Evolutionary conservation across 768 basidiomycete species (phyloP).

Genomic region (Hypholoma fasciculare): DNA sequence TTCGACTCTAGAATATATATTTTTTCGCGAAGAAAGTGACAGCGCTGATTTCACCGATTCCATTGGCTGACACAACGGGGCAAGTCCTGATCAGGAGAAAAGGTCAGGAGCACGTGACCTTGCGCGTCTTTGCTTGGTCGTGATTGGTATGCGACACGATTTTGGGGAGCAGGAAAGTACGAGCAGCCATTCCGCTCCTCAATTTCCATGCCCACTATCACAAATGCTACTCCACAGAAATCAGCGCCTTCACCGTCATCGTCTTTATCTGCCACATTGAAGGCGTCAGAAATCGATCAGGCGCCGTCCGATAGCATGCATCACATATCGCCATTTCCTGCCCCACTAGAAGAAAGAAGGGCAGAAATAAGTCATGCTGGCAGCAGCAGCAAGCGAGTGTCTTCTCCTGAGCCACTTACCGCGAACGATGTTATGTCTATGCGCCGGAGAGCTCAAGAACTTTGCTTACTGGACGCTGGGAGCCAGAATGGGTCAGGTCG

Average conservation of each 20-base stretch:
- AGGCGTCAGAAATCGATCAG: no score
- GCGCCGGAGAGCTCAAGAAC: slow-evolving; percentile 43
- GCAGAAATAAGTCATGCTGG: slow-evolving; percentile 14
- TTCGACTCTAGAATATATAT: no score
- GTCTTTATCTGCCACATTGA: slow-evolving; percentile 33
- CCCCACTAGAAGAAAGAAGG: slow-evolving; percentile 28
- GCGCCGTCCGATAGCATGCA: no score
- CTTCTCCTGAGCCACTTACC: slow-evolving; percentile 36
- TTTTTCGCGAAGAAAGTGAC: no score
- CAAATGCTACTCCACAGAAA: slow-evolving; percentile 1
- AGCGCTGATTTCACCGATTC: no score
- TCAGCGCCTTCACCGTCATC: slow-evolving; percentile 44
- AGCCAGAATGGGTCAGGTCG: slow-evolving; percentile 14
- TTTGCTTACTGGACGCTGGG: slow-evolving; percentile 33
- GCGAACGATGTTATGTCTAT: slow-evolving; percentile 50
- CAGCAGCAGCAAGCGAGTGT: slow-evolving; percentile 15
- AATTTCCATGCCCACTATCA: not conserved
- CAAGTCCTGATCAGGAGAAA: slow-evolving; percentile 6
- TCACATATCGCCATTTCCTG: slow-evolving; percentile 23
- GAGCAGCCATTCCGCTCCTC: not conserved
- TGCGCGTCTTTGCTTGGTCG: slow-evolving; percentile 22
- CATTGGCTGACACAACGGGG: no score
- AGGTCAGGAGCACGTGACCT: slow-evolving; percentile 20
- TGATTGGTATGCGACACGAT: slow-evolving; percentile 24
- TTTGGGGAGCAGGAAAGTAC: slow-evolving; percentile 11